Evolutionary conservation across 2,329 filamentous ascomycete genomes (phyloP).

Genomic region (Chaetomium sp.): DNA sequence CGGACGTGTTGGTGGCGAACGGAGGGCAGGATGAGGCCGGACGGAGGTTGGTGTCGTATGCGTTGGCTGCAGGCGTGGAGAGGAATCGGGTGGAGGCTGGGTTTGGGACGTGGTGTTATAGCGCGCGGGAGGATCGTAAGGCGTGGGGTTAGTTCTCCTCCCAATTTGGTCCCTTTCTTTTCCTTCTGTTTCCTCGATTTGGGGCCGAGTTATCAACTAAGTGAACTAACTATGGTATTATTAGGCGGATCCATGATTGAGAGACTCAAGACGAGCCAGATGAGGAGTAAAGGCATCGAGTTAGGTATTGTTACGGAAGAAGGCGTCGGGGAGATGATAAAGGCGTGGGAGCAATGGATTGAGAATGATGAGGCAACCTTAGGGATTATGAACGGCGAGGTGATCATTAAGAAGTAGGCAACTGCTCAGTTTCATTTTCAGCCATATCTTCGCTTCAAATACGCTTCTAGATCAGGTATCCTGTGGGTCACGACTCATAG

Average conservation of each 20-base stretch:
- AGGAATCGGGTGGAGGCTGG: background rate
- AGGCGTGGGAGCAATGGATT: constrained; percentile 12
- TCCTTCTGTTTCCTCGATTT: background rate
- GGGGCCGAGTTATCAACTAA: background rate
- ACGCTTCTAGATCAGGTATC: too few relatives aligned
- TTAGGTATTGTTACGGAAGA: constrained; percentile 8
- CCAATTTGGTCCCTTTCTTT: background rate
- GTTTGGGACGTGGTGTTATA: constrained; percentile 16
- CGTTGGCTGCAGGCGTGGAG: constrained; percentile 6
- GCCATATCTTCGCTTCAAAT: too few relatives aligned
- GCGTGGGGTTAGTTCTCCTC: constrained; percentile 8
- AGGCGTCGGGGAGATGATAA: constrained; percentile 10
- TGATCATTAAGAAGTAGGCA: background rate
- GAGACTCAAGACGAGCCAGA: background rate
- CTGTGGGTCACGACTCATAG: too few relatives aligned
- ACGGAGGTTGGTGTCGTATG: constrained; percentile 10
- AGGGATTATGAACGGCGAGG: constrained; percentile 14
- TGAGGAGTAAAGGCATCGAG: constrained; percentile 5
- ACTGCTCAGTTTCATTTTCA: too few relatives aligned
- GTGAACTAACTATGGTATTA: background rate
- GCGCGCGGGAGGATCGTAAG: constrained; percentile 4
- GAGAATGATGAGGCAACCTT: constrained; percentile 6
- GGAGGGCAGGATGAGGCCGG: constrained; percentile 7
- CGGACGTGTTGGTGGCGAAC: background rate
- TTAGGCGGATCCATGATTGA: constrained; percentile 11